Percentiles rank a stretch among this genome's conserved stretches.
Conservation (phyloP, 257 asterid species). For the Scutellaria galericulata region DNA sequence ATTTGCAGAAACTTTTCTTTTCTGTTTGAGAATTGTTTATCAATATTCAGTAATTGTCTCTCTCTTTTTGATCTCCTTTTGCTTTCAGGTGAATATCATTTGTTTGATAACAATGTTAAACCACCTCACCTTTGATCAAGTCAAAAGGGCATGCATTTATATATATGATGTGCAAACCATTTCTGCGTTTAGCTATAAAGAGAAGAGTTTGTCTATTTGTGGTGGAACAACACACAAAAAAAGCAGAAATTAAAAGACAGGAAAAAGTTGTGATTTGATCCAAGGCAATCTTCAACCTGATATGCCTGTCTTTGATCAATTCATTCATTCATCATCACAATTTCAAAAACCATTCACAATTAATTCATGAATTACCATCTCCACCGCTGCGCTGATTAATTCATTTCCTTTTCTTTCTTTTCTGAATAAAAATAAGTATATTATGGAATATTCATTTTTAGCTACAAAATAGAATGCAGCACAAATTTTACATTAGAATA, state of each 20-base stretch:
- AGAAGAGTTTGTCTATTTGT: conserved; percentile 34
- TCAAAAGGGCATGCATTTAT: conserved; percentile 25
- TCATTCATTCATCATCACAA: neutral
- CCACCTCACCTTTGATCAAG: conserved; percentile 9
- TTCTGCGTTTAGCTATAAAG: conserved; percentile 36
- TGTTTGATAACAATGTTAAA: neutral
- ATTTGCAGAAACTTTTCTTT: conserved; percentile 8
- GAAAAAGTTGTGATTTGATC: conserved; percentile 33
- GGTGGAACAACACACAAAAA: conserved; percentile 7
- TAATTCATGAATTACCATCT: no score
- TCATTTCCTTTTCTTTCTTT: no score
- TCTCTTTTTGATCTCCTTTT: neutral
- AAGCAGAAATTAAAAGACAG: conserved; percentile 25
- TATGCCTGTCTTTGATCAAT: conserved; percentile 32
- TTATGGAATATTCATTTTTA: no score
- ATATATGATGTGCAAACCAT: conserved; percentile 12
- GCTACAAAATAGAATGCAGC: no score
- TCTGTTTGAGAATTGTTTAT: neutral
- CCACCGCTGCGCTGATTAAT: no score
- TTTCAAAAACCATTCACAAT: no score
- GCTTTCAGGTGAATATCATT: neutral
- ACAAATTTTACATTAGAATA: no score
- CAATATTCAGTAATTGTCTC: neutral
- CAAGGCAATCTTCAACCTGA: conserved; percentile 37
- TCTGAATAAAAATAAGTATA: no score